Evolutionary conservation across 2,329 filamentous ascomycete species (phyloP), one percentile per base, ranked within the genome.

Genomic region (Fusarium continuum): DNA sequence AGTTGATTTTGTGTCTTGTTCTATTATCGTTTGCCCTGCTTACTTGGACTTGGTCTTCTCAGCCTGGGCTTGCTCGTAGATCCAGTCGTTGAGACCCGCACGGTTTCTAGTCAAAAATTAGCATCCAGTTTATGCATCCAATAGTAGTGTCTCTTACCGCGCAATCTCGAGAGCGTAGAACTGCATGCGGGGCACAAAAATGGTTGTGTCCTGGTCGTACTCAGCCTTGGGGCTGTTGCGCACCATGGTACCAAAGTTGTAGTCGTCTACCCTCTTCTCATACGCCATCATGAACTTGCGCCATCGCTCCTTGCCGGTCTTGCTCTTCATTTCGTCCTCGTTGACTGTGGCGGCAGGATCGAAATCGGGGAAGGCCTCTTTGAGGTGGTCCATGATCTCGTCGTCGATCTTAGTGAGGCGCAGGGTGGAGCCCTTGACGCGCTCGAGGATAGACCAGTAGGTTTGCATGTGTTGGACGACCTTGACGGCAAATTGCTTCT

Each of bases 401-500:
- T 98, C 90, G 79, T 99, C 95, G 72, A 96, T 85, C 81, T 94
- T 95, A 61, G 95, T 99, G 64, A 99, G 86, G 62, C 92, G 91
- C 58, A 99, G 83, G 63, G 88, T 82, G n/a, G 93, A 97, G 68
- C 94, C 95, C 70, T 87, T 91, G 68, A 96, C 87, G 75, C 90
- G 92, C 78, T 97, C 91, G 71, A 99, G 91, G 74, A 99, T 94
- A 47, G 89, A 84, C 94, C 94, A 99, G 84, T 99, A 98, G 43
- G 94, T 97, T 74, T 92, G 87, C 85, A 99, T 92, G 78, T 99
- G 95, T 78, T 97, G 91, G 31, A 98, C 95, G 46, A 90, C 93
- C 83, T 98, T 98, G 72, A 99, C 95, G 25, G 95, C 95, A 73
- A 99, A 99, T 78, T 98, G 95, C 85, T 97, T 97, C 85, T 99